These are phyloP conservation scores for Balamuthia mandrillaris DNA, from an alignment of 208 protist genomes.

Conservation along the genomic window DNA sequence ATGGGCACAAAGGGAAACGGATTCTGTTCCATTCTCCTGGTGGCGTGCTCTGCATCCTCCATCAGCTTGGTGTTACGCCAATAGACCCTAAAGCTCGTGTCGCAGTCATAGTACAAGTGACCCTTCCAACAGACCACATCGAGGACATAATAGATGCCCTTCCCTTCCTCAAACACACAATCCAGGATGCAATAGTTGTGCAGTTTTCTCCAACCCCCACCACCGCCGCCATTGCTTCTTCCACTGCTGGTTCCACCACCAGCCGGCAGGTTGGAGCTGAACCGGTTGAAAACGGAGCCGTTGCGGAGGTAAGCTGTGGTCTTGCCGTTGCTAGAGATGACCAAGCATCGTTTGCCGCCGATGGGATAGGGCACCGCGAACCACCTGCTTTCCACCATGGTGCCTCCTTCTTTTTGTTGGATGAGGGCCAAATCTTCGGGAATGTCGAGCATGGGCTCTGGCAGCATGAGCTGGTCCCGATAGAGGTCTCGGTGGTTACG, in stretches of 20 bases:
- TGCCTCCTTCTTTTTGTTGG: too few relatives aligned
- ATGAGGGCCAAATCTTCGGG: not conserved
- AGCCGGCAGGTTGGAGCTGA: not conserved
- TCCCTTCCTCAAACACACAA: slow-evolving; percentile 35
- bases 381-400: not conserved
- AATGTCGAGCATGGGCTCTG: too few relatives aligned
- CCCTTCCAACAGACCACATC: slow-evolving; percentile 60
- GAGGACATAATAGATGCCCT: slow-evolving; percentile 47
- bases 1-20: not conserved
- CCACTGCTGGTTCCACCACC: not conserved
- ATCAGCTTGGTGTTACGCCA: slow-evolving; percentile 18
- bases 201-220: too few relatives aligned
- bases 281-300: slow-evolving; percentile 1
- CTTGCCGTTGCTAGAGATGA: slow-evolving; percentile 16
- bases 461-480: too few relatives aligned
- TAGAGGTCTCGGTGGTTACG: too few relatives aligned
- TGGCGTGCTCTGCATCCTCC: not conserved
- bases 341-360: slow-evolving; percentile 19
- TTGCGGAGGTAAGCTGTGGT: slow-evolving; percentile 1
- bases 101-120: slow-evolving; percentile 57
- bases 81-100: slow-evolving; percentile 55
- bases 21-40: not conserved
- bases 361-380: not conserved
- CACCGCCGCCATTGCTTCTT: not conserved
- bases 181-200: slow-evolving; percentile 56